phyloP scores from a whole-genome alignment of 176 grass and related monocot genomes.

The Triticum monococcum region DNA sequence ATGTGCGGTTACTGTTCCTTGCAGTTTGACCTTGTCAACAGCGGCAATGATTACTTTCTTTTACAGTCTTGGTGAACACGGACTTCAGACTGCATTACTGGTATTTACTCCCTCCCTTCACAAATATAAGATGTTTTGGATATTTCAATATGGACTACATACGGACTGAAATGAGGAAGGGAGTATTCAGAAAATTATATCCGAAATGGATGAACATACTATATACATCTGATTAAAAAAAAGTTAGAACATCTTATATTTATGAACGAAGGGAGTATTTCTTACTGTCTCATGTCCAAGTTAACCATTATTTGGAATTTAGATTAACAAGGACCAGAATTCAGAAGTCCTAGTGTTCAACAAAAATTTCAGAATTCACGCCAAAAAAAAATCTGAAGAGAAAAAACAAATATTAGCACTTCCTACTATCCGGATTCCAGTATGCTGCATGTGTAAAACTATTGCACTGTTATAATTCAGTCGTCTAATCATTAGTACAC shows the following conservation, averaged over 20 bases:
- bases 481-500: neutral
- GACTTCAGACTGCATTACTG: slow-evolving; percentile 71
- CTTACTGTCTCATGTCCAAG: neutral
- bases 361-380: too few species aligned
- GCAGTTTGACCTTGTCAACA: slow-evolving; percentile 60
- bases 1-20: neutral
- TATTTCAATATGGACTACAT: too few species aligned
- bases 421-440: neutral
- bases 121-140: too few species aligned
- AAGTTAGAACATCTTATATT: too few species aligned
- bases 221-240: too few species aligned
- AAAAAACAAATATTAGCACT: neutral
- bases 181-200: too few species aligned
- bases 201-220: too few species aligned
- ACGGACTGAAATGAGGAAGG: too few species aligned
- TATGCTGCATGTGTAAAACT: too few species aligned
- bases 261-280: neutral
- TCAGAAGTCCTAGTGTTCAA: neutral
- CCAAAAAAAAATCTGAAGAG: too few species aligned
- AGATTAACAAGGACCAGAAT: neutral
- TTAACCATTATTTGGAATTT: neutral
- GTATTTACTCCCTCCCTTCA: slow-evolving; percentile 20
- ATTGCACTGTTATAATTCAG: neutral
- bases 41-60: slow-evolving; percentile 74
- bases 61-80: slow-evolving; percentile 75